phyloP scores from a whole-genome alignment of 768 basidiomycete species.

The Lactifluus pinguis region DNA sequence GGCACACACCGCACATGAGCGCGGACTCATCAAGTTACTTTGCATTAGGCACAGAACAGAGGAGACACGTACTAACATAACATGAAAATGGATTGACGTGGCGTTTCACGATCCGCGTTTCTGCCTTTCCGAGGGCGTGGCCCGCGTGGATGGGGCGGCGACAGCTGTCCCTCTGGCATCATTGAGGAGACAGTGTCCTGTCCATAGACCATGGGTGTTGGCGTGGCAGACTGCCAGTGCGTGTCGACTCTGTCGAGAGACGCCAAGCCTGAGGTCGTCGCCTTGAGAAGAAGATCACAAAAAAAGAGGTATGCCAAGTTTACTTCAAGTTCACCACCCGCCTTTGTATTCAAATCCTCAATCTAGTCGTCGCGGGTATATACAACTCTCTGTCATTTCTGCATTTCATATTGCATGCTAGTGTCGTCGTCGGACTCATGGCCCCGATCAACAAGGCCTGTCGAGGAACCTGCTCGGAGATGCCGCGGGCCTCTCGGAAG shows the following conservation, averaged over 20 bases:
- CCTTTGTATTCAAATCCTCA: neutral
- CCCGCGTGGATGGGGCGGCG: neutral
- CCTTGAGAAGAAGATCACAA: neutral
- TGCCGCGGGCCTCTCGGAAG: too few relatives aligned
- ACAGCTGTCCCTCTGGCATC: neutral
- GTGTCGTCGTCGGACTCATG: neutral
- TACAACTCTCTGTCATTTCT: neutral
- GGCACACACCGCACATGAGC: too few relatives aligned
- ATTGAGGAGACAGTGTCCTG: neutral
- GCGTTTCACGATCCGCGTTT: too few relatives aligned
- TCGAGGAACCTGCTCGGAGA: neutral
- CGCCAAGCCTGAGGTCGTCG: neutral
- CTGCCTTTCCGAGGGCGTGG: neutral
- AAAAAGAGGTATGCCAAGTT: neutral
- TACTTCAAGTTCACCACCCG: neutral
- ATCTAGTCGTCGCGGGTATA: neutral
- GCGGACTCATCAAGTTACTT: too few relatives aligned
- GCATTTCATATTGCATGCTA: neutral
- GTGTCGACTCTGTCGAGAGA: neutral
- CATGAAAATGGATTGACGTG: constrained; percentile 23
- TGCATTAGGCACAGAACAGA: too few relatives aligned
- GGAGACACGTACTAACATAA: neutral
- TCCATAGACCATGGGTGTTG: too few relatives aligned
- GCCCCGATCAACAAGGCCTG: neutral
- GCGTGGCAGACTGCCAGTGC: neutral